Evolutionary conservation across 2,329 filamentous ascomycete genomes (phyloP).

Genomic region (Coleophoma eucalyptorum): DNA sequence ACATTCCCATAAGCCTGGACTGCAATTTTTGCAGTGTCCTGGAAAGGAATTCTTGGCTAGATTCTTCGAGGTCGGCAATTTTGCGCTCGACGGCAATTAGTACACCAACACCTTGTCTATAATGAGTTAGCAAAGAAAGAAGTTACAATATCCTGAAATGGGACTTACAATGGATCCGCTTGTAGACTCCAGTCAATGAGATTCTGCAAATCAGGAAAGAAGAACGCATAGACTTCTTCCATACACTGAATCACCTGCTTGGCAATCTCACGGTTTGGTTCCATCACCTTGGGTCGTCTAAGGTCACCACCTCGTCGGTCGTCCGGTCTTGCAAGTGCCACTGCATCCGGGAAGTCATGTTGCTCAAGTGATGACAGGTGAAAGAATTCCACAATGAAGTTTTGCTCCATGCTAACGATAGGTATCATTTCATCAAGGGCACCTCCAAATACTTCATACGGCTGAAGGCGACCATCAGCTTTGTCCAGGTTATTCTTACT

Average conservation of each 20-base stretch:
- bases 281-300: slow-evolving; percentile 71
- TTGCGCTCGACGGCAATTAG: slow-evolving; percentile 78
- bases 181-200: slow-evolving; percentile 81
- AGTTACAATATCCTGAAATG: not conserved
- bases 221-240: slow-evolving; percentile 83
- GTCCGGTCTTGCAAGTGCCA: slow-evolving; percentile 61
- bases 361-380: slow-evolving; percentile 83
- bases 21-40: slow-evolving; percentile 77
- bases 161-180: slow-evolving; percentile 74
- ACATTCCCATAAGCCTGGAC: slow-evolving; percentile 67
- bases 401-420: slow-evolving; percentile 88
- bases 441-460: slow-evolving; percentile 78
- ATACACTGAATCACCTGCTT: slow-evolving; percentile 80
- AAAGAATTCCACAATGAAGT: slow-evolving; percentile 96
- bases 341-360: slow-evolving; percentile 78
- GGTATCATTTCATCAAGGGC: slow-evolving; percentile 79
- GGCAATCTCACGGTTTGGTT: slow-evolving; percentile 85
- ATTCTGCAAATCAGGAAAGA: slow-evolving; percentile 72
- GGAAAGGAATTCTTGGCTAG: slow-evolving; percentile 88
- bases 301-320: slow-evolving; percentile 71
- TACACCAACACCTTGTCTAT: slow-evolving; percentile 83
- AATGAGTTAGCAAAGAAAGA: slow-evolving; percentile 11
- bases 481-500: slow-evolving; percentile 50
- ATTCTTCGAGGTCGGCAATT: slow-evolving; percentile 75
- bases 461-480: slow-evolving; percentile 61